These are phyloP conservation scores for Emericellopsis atlantica DNA, from an alignment of 2,329 filamentous ascomycete genomes.

Conservation along the genomic window DNA sequence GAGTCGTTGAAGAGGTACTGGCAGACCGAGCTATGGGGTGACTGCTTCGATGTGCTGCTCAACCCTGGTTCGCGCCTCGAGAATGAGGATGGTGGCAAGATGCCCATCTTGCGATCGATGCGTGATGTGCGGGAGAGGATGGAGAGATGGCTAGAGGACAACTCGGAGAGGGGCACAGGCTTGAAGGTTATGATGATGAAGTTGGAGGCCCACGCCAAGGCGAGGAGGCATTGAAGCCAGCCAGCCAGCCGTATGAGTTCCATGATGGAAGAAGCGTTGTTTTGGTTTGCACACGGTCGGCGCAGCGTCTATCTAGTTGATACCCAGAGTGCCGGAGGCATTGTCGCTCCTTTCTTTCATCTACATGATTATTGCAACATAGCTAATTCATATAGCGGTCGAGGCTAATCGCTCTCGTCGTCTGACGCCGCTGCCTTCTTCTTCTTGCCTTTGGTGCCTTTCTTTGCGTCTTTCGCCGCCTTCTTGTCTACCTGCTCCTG, in stretches of 20 bases:
- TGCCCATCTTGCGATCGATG: conserved; percentile 68
- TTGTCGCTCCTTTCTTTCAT: neutral
- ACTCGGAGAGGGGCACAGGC: conserved; percentile 69
- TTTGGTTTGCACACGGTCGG: neutral
- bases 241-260: neutral
- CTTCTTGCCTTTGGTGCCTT: conserved; percentile 12
- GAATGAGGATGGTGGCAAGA: conserved; percentile 47
- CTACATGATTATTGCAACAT: conserved; percentile 3
- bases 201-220: conserved; percentile 37
- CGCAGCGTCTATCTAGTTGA: neutral
- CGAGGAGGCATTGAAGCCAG: conserved; percentile 11
- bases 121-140: conserved; percentile 58
- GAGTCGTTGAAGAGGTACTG: conserved; percentile 89
- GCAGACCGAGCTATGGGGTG: conserved; percentile 83
- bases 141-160: conserved; percentile 70
- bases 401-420: conserved; percentile 17
- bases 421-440: conserved; percentile 20
- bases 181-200: conserved; percentile 59
- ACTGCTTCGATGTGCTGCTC: conserved; percentile 72
- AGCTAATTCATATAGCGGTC: neutral
- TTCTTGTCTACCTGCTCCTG: conserved; percentile 72
- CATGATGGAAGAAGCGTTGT: neutral
- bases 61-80: conserved; percentile 63
- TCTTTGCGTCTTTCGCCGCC: conserved; percentile 41
- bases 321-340: neutral